phyloP scores from a whole-genome alignment of 257 asterid species.

The Nicotiana attenuata region DNA sequence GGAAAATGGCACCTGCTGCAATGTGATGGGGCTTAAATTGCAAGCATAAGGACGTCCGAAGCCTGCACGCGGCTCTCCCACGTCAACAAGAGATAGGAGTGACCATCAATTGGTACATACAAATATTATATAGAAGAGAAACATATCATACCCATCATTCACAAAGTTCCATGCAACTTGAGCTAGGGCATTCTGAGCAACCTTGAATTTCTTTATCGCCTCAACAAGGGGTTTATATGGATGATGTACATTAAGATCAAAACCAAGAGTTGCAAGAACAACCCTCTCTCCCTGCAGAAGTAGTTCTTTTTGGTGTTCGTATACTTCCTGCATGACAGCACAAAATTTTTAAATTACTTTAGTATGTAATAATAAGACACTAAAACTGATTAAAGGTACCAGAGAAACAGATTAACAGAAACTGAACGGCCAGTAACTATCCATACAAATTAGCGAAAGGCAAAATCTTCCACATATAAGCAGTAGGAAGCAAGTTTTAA shows the following conservation, averaged over 20 bases:
- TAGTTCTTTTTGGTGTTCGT: conserved; percentile 87
- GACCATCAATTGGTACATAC: conserved; percentile 36
- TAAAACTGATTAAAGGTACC: not conserved
- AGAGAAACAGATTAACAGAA: not conserved
- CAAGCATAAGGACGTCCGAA: conserved; percentile 94
- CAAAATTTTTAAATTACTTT: not conserved
- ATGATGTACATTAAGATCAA: conserved; percentile 76
- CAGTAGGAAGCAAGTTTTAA: not conserved
- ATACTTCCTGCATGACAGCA: conserved; percentile 65
- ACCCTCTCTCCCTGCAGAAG: conserved; percentile 78
- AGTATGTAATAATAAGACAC: not conserved
- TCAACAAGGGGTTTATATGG: conserved; percentile 96
- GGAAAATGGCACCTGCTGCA: conserved; percentile 99
- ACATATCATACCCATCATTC: conserved; percentile 84
- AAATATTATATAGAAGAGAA: conserved; percentile 22
- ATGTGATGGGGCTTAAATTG: conserved; percentile 99
- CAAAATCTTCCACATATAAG: not conserved
- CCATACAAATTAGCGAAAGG: not conserved
- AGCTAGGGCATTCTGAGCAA: conserved; percentile 87
- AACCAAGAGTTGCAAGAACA: conserved; percentile 87
- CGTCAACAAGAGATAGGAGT: conserved; percentile 51
- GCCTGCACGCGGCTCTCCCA: conserved; percentile 79
- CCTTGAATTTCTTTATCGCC: conserved; percentile 86
- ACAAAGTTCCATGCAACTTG: conserved; percentile 99
- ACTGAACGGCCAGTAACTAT: not conserved